Evolutionary conservation across 1,139 yeast genomes (phyloP), one percentile per base, ranked within the genome.

Genomic region (Candida dubliniensis): DNA sequence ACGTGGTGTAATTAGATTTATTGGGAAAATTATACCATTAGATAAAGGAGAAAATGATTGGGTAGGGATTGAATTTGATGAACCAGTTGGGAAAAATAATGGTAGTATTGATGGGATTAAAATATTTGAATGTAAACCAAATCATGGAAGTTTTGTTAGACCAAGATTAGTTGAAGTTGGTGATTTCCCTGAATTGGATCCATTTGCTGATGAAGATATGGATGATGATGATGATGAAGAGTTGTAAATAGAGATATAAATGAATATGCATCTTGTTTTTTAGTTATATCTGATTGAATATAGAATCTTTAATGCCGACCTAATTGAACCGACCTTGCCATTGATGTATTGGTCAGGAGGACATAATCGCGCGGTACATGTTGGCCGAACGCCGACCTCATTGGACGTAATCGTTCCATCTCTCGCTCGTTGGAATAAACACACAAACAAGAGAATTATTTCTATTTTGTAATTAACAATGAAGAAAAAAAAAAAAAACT

Each of bases 21-120:
- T 89, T 9, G 98, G 98, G 0, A 67, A 66, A 41, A 81, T 91
- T 3, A 70, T 78, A 0, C 81, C 75, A 38, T 76, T 87, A 42
- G 83, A 81, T 53, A 54, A 63, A 34, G 67, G 72, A 0, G 72
- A 71, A 26, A 66, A 61, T 23, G 50, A 58, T n/a, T 73, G 81
- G 80, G 70, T 73, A 5, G 80, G 79, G 0, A 58, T 75, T 11
- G 78, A 74, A 49, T 74, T 73, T 46, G 79, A 74, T 49, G 79
- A 74, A 54, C 79, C 79, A 0, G 74, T 71, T 34, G 79, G 79
- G 6, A 69, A 68, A 52, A 73, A 73, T 48, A 63, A 67, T 49
- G 78, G 79, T 1, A 56, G 58, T 51, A 65, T 75, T 23, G 73
- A 64, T 9, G 69, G 66, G 1, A 52, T 54, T 3, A 51, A 50